Percentiles rank a stretch among this genome's conserved stretches.
phyloP scores from a whole-genome alignment of 1,284 basidiomycete genomes.

The Puccinia coronata region DNA sequence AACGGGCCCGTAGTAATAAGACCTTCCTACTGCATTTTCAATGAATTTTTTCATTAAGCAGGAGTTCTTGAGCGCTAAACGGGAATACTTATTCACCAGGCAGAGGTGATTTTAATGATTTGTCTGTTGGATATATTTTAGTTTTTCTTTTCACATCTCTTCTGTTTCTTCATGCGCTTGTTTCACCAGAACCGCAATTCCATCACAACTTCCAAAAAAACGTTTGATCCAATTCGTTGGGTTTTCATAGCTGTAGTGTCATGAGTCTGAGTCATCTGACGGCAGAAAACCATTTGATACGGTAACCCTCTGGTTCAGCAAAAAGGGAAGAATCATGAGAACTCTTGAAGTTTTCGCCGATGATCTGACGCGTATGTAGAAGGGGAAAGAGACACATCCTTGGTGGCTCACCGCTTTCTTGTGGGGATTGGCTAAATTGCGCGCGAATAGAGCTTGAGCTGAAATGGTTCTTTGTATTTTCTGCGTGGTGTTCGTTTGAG shows the following conservation, averaged over 20 bases:
- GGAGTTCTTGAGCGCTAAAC: too few species aligned
- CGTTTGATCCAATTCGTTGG: not conserved
- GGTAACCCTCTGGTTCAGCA: not conserved
- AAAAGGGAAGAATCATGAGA: not conserved
- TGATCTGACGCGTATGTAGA: not conserved
- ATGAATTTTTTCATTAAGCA: too few species aligned
- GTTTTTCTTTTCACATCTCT: too few species aligned
- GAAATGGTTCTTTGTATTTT: not conserved
- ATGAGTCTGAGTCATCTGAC: constrained; percentile 11
- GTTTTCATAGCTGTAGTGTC: not conserved
- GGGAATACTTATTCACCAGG: too few species aligned
- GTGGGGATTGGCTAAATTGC: not conserved
- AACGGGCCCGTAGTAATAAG: too few species aligned
- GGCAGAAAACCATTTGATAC: not conserved
- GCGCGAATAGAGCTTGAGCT: not conserved
- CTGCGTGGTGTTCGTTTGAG: too few species aligned
- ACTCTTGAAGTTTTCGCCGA: not conserved
- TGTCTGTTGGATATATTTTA: too few species aligned
- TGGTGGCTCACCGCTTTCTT: constrained; percentile 30
- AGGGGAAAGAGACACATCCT: not conserved
- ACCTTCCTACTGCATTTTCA: too few species aligned
- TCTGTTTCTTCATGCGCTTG: too few species aligned
- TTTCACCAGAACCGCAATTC: too few species aligned
- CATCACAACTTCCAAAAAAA: not conserved
- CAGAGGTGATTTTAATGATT: too few species aligned